Evolutionary conservation across 768 basidiomycete species (phyloP).

Genomic region (Ramaria sp.): DNA sequence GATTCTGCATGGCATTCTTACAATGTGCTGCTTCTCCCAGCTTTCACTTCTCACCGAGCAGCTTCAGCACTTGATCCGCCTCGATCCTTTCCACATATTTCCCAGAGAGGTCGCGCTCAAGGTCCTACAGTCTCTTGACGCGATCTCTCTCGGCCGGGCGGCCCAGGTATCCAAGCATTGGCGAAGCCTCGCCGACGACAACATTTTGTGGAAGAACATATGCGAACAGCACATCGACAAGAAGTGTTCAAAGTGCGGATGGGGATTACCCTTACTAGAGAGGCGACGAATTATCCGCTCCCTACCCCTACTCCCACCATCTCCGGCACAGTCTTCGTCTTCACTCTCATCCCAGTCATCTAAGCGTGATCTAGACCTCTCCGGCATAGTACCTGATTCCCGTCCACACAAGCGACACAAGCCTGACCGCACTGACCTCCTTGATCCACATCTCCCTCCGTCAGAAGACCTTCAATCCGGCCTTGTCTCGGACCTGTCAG

Average conservation of each 20-base stretch:
- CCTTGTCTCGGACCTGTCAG: constrained; percentile 9
- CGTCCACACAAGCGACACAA: constrained; percentile 14
- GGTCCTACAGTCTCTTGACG: constrained; percentile 82
- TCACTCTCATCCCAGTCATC: constrained; percentile 11
- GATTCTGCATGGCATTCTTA: constrained; percentile 92
- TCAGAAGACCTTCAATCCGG: constrained; percentile 5
- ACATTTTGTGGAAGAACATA: constrained; percentile 89
- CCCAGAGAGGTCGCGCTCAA: constrained; percentile 86
- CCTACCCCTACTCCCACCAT: background rate
- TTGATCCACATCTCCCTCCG: background rate
- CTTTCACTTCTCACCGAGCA: constrained; percentile 92
- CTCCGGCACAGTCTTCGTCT: constrained; percentile 10
- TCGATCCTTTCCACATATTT: constrained; percentile 87
- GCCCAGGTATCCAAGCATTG: constrained; percentile 83
- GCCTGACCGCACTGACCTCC: constrained; percentile 7
- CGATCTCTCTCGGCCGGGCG: constrained; percentile 85
- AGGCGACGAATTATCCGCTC: constrained; percentile 30
- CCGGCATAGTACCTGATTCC: background rate
- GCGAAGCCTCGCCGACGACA: constrained; percentile 87
- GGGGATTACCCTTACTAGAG: constrained; percentile 90
- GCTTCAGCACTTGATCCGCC: constrained; percentile 83
- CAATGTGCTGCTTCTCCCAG: constrained; percentile 99
- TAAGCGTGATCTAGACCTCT: constrained; percentile 11
- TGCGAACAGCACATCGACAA: constrained; percentile 98
- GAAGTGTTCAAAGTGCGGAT: constrained; percentile 93